Percentiles rank a stretch among this genome's conserved stretches.
Conservation (phyloP, 352 stramenopile species). For the Pythium pyrilobum region DNA sequence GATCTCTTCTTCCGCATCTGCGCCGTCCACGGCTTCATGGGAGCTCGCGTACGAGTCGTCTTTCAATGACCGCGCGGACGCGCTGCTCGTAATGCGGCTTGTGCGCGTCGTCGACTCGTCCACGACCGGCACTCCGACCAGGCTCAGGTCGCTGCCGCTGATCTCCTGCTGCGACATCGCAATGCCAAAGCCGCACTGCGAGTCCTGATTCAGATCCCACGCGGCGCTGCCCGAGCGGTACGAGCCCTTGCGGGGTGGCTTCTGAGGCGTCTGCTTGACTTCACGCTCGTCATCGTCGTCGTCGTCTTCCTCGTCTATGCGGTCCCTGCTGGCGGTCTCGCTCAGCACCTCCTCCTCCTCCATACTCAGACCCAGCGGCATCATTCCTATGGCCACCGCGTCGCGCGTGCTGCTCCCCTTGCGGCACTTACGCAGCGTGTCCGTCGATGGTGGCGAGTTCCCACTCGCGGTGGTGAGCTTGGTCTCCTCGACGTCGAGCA, state of each 20-base stretch:
- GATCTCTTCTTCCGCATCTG: neutral
- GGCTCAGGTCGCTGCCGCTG: neutral
- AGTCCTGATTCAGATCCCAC: slow-evolving; percentile 4
- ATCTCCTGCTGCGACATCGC: neutral
- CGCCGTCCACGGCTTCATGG: neutral
- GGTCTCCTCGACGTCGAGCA: slow-evolving; percentile 20
- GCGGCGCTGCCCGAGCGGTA: neutral
- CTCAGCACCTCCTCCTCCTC: slow-evolving; percentile 5
- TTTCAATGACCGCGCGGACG: slow-evolving; percentile 10
- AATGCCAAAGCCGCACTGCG: neutral
- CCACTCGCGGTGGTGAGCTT: neutral
- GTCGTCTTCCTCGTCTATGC: slow-evolving; percentile 8
- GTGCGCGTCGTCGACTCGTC: neutral
- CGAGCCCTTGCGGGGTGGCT: neutral
- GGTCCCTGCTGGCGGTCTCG: slow-evolving; percentile 1
- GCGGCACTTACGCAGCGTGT: neutral
- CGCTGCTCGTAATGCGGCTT: neutral
- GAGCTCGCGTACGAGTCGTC: slow-evolving; percentile 27
- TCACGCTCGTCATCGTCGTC: slow-evolving; percentile 4
- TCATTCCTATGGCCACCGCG: neutral
- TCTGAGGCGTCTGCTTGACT: neutral
- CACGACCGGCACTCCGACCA: neutral
- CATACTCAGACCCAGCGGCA: neutral
- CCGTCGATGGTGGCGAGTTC: neutral
- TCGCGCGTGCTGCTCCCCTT: slow-evolving; percentile 4